A percentile compares a stretch with the other conserved stretches of the same genome.
phyloP scores from a whole-genome alignment of 2,329 filamentous ascomycete species.

The Botrytis elliptica region DNA sequence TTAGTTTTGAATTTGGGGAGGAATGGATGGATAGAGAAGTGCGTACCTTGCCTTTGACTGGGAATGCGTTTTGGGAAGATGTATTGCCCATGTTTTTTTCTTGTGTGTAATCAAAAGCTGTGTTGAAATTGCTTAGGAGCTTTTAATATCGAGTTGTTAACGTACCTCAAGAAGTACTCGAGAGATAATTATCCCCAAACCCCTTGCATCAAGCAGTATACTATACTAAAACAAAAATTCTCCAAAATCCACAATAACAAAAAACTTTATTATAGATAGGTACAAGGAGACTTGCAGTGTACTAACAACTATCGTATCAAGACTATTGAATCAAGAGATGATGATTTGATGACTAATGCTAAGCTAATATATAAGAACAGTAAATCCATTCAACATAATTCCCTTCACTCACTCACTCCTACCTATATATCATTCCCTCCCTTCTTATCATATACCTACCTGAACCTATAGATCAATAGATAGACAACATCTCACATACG shows the following conservation, averaged over 20 bases:
- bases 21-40: not conserved
- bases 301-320: too few relatives aligned
- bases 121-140: not conserved
- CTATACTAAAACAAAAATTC: not conserved
- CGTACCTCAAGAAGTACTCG: not conserved
- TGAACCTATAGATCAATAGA: not conserved
- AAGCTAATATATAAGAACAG: too few relatives aligned
- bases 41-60: constrained; percentile 1
- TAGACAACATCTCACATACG: not conserved
- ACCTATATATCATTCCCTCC: not conserved
- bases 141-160: not conserved
- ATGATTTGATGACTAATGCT: too few relatives aligned
- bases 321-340: too few relatives aligned
- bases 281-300: too few relatives aligned
- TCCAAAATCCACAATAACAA: not conserved
- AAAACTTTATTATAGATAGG: not conserved
- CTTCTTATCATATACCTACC: not conserved
- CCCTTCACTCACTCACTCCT: not conserved
- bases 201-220: not conserved
- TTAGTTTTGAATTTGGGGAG: not conserved
- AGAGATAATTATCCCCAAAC: not conserved
- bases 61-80: constrained; percentile 2
- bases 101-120: rapidly evolving
- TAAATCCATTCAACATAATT: too few relatives aligned
- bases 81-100: not conserved